These are phyloP conservation scores for Bipolaris sorokiniana DNA, from an alignment of 2,329 filamentous ascomycete genomes.

Conservation along the genomic window DNA sequence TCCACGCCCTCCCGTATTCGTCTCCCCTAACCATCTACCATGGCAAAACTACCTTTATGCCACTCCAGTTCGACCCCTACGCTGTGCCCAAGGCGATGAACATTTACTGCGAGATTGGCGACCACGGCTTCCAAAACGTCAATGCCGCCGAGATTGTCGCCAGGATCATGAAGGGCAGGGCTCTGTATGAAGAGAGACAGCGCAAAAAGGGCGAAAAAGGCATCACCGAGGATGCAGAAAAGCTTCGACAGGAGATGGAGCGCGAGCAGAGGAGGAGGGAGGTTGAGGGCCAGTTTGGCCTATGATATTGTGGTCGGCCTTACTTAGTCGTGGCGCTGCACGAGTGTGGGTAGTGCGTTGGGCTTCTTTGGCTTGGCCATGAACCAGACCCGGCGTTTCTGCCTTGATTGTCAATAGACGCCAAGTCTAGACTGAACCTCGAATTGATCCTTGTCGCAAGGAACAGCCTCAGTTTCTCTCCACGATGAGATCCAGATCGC, in stretches of 20 bases:
- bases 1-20: slow-evolving; percentile 71
- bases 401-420: neutral
- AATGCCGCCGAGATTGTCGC: slow-evolving; percentile 93
- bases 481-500: no score
- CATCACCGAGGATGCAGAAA: slow-evolving; percentile 66
- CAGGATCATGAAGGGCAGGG: slow-evolving; percentile 84
- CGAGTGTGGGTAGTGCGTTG: neutral
- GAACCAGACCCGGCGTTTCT: no score
- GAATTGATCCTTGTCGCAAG: neutral
- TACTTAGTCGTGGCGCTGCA: neutral
- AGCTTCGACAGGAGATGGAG: slow-evolving; percentile 47
- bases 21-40: slow-evolving; percentile 86
- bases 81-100: slow-evolving; percentile 78
- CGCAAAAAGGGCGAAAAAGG: slow-evolving; percentile 88
- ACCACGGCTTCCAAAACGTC: slow-evolving; percentile 82
- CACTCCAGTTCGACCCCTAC: slow-evolving; percentile 66
- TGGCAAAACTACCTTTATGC: slow-evolving; percentile 92
- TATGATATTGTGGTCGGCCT: slow-evolving; percentile 4
- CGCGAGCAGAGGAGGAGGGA: slow-evolving; percentile 45
- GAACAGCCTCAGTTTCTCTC: neutral
- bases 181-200: slow-evolving; percentile 90
- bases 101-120: slow-evolving; percentile 79
- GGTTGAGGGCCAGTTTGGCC: slow-evolving; percentile 51
- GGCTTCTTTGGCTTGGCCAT: neutral
- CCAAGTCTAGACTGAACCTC: neutral